Base-by-base conservation (phyloP, 345 rosid genomes). In the Tarenaya hassleriana region DNA sequence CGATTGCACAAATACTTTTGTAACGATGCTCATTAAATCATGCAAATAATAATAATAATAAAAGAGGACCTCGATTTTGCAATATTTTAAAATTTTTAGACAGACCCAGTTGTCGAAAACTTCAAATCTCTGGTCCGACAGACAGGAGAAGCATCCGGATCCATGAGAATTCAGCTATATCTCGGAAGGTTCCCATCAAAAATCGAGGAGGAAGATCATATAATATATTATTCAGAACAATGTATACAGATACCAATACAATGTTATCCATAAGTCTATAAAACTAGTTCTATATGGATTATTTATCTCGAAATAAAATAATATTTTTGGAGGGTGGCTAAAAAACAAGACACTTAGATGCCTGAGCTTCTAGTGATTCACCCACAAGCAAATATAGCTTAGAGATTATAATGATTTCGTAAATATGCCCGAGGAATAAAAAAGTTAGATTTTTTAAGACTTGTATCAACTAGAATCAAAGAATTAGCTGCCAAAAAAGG, bases 51-150 rank as follows among this genome's bases (percentile, higher is more conserved):
- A 58, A 44, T 35, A 37, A 37, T 10, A 16, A 46, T n/a, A n/a
- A 39, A 11, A 11, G n/a, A n/a, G n/a, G 14, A 5, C 29, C 2
- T 24, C 29, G 29, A 24, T 24, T 24, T 24, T 39, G 14, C n/a
- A 37, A 27, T 37, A 17, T 32, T 33, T 41, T 11, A 39, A 46
- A 20, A 12, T 0, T 31, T 59, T 33, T 59, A 53, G 65, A 66
- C 66, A 73, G 38, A 76, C 81, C 81, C 67, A 77, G 77, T 63
- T 66, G 75, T 78, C 69, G 76, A 84, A 66, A 84, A 78, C 85
- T 75, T 75, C 77, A 64, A 68, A 75, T 46, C 47, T n/a, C n/a
- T 57, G 38, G 61, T 60, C 59, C 69, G n/a, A 79, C 34, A 62
- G 68, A 70, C 75, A 71, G 64, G 65, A 76, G 90, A 76, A 71